phyloP scores from a whole-genome alignment of 768 basidiomycete species.

The Russula abietina region DNA sequence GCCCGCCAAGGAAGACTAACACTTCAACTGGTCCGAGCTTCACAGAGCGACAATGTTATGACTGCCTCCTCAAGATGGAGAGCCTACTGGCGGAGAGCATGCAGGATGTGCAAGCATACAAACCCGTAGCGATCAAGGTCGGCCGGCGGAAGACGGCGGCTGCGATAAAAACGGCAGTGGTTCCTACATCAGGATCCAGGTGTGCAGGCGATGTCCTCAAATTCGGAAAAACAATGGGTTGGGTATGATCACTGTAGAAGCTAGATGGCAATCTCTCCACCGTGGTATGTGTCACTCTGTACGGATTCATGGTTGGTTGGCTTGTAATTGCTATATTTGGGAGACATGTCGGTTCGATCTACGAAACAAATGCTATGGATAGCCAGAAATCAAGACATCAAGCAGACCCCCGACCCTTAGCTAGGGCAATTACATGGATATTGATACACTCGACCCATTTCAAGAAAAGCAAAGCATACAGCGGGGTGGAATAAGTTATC shows the following conservation, averaged over 20 bases:
- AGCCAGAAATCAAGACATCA: conserved; percentile 2
- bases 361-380: not conserved
- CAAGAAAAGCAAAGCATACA: not conserved
- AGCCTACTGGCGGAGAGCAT: conserved; percentile 47
- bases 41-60: conserved; percentile 63
- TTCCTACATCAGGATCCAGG: conserved; percentile 18
- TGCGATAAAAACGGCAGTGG: conserved; percentile 27
- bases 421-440: conserved; percentile 2
- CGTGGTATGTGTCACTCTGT: conserved; percentile 5
- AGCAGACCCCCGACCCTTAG: not conserved
- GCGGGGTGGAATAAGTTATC: conserved; percentile 18
- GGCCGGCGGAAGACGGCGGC: conserved; percentile 35
- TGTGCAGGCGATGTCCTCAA: conserved; percentile 57
- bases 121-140: conserved; percentile 33
- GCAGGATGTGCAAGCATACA: conserved; percentile 33
- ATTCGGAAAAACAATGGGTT: conserved; percentile 55
- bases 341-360: not conserved
- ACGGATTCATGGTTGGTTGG: not conserved
- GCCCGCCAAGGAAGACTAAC: conserved; percentile 32
- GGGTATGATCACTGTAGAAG: conserved; percentile 37
- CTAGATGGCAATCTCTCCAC: too few relatives aligned
- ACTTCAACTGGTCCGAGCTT: conserved; percentile 35
- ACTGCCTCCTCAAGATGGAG: conserved; percentile 63
- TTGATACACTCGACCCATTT: conserved; percentile 11
- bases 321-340: conserved; percentile 12